Evolutionary conservation across 2,329 filamentous ascomycete species (phyloP).

Genomic region (Trichophyton benhamiae): DNA sequence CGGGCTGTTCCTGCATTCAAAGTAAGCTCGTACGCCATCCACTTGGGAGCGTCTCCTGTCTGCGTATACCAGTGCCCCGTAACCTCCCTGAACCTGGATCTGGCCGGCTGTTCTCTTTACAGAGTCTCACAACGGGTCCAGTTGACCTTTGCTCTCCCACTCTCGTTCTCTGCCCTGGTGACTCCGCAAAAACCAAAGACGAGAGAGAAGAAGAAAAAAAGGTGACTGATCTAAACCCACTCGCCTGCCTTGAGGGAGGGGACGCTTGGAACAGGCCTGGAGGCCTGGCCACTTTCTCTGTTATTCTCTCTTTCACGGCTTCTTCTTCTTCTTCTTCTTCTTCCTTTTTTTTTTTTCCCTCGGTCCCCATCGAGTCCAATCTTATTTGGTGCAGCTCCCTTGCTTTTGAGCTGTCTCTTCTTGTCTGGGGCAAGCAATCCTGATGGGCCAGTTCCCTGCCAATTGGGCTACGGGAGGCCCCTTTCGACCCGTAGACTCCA

Average conservation of each 20-base stretch:
- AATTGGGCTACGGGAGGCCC: slow-evolving; percentile 3
- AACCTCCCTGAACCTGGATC: slow-evolving; percentile 2
- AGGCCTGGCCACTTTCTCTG: background rate
- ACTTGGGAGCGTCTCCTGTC: background rate
- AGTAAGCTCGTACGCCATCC: background rate
- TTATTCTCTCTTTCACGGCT: no score
- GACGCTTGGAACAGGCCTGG: background rate
- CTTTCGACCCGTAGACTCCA: slow-evolving; percentile 1
- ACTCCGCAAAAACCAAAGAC: background rate
- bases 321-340: background rate
- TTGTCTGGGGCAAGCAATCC: background rate
- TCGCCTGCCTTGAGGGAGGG: background rate
- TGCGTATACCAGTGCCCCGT: background rate
- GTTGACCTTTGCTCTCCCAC: background rate
- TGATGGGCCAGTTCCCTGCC: background rate
- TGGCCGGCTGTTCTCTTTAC: background rate
- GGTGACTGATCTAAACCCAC: slow-evolving; percentile 1
- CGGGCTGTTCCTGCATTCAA: slow-evolving; percentile 1
- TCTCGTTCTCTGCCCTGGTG: background rate
- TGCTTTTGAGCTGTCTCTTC: background rate
- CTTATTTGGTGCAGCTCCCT: background rate
- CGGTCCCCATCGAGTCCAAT: background rate
- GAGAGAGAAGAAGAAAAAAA: background rate
- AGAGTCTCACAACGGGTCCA: background rate
- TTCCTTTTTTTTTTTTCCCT: no score